Conservation (phyloP, 2,329 filamentous ascomycete species). For the Tolypocladium tundrense region DNA sequence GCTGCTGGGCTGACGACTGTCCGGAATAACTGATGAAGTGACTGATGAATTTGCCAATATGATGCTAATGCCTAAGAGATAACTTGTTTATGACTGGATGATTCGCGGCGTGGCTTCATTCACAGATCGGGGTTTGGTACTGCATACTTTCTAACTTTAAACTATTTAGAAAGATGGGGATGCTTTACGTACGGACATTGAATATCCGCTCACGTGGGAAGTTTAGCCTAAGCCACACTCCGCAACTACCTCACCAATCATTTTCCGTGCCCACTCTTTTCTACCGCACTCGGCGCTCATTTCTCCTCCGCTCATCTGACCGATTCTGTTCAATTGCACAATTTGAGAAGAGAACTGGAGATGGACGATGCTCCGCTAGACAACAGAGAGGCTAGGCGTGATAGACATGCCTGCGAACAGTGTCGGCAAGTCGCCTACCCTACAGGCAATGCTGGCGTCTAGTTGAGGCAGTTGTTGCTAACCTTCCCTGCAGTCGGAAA, state of each 20-base stretch:
- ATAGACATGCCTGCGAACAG: background rate
- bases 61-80: too few species aligned
- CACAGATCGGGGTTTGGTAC: too few species aligned
- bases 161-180: background rate
- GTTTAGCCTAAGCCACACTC: background rate
- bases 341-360: background rate
- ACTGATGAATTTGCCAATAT: too few species aligned
- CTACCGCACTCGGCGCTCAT: background rate
- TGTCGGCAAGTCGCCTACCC: background rate
- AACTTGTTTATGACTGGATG: too few species aligned
- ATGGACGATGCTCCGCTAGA: background rate
- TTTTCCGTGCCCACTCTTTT: background rate
- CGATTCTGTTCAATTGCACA: background rate
- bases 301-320: background rate
- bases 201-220: background rate
- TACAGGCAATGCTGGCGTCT: background rate
- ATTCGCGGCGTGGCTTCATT: too few species aligned
- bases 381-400: background rate
- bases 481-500: background rate
- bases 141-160: too few species aligned
- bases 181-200: background rate
- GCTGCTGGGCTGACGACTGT: too few species aligned
- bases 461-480: background rate
- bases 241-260: background rate
- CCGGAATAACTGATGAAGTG: too few species aligned